These are phyloP conservation scores for Curvularia verruculosa DNA, from an alignment of 2,329 filamentous ascomycete genomes.

Conservation along the genomic window DNA sequence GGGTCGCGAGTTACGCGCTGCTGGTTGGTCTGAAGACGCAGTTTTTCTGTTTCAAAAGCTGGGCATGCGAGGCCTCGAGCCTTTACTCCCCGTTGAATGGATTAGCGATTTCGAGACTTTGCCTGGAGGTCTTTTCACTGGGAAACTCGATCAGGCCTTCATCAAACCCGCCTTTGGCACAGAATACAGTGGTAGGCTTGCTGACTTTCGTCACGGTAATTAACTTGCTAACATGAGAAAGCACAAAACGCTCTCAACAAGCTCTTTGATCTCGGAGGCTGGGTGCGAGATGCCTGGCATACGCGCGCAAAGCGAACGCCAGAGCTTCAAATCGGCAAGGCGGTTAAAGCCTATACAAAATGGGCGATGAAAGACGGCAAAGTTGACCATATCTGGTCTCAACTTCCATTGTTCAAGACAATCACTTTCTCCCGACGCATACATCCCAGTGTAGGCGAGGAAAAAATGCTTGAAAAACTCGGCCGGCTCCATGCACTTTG, in stretches of 20 bases:
- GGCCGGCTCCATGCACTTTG: conserved; percentile 53
- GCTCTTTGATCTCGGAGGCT: conserved; percentile 58
- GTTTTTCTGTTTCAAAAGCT: conserved; percentile 61
- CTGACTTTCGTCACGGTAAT: neutral
- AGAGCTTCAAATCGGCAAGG: conserved; percentile 49
- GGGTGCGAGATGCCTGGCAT: conserved; percentile 58
- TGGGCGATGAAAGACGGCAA: conserved; percentile 61
- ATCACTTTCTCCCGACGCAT: conserved; percentile 51
- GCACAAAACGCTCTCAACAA: conserved; percentile 59
- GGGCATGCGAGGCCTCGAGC: conserved; percentile 62
- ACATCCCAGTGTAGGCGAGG: conserved; percentile 49
- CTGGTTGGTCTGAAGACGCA: conserved; percentile 60
- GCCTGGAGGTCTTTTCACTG: conserved; percentile 59
- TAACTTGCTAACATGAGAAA: conserved; percentile 26
- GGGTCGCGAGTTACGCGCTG: conserved; percentile 46
- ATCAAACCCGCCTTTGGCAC: conserved; percentile 53
- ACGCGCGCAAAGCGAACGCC: conserved; percentile 47
- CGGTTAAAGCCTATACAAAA: conserved; percentile 56
- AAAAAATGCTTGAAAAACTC: conserved; percentile 53
- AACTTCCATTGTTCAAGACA: conserved; percentile 55
- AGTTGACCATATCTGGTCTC: conserved; percentile 45
- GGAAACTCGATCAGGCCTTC: conserved; percentile 51
- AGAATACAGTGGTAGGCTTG: conserved; percentile 55
- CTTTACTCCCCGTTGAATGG: conserved; percentile 60
- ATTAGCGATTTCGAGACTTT: conserved; percentile 60